Evolutionary conservation across 1,284 basidiomycete species (phyloP), one percentile per base, ranked within the genome.

Genomic region (Melampsora americana): DNA sequence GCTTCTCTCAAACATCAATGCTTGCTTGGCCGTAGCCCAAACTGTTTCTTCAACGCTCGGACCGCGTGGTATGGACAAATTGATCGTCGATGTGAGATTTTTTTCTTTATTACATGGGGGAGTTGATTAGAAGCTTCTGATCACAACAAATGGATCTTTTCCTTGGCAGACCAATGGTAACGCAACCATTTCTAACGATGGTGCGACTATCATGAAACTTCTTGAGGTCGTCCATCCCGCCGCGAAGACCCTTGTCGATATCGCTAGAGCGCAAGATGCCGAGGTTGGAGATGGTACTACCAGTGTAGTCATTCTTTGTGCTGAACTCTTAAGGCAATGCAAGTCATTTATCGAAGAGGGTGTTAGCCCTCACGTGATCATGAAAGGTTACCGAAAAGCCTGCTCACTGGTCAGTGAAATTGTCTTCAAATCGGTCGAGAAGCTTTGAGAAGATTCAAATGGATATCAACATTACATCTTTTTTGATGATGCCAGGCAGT

Each of bases 271-370:
- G 7, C 95, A 99, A 84, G 95, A 99, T 83, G 95, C 95, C 23
- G 95, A 99, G 84, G 93, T 99, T 66, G 95, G 95, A 69, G 95
- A 99, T 85, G 95, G 95, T 50, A 99, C 96, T 0, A 99, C 96
- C 5, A 93, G 89, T 82, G 96, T 99, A 6, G 92, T 95, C 3
- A 86, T 99, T 12, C 86, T 97, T 66, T 95, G 96, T 11, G 92
- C 94, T 0, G 95, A 99, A 84, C 86, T 99, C 70, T 85, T 99
- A 79, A 97, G 97, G 84, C 95, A 98, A 85, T 87, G 95, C 64
- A 89, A 90, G 80, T 88, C 88, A 12, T 95, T 92, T 82, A 90
- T 99, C 79, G 96, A 99, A 84, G 96, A 99, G 81, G 95, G 94
- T 77, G 93, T 99, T 70, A 96, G 92, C 82, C 92, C 95, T 46